Percentiles rank a stretch among this genome's conserved stretches.
phyloP scores from a whole-genome alignment of 108 stramenopile species.

The Pelagomonas calceolata region DNA sequence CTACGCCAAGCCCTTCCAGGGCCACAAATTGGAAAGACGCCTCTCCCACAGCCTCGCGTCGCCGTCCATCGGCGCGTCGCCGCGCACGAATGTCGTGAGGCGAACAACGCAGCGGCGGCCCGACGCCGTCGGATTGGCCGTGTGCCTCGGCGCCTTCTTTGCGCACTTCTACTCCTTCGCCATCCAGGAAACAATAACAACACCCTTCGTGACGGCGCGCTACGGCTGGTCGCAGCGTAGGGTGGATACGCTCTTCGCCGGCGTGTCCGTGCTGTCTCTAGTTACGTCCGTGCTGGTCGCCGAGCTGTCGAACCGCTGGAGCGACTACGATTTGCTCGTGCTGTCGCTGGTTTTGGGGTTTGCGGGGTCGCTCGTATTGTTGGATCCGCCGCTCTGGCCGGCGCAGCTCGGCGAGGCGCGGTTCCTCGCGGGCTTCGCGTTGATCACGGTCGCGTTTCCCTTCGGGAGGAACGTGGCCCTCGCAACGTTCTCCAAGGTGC shows the following conservation, averaged over 20 bases:
- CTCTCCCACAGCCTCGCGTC: too few relatives aligned
- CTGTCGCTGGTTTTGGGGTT: conserved; percentile 27
- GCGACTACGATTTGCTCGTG: conserved; percentile 27
- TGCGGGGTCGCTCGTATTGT: conserved; percentile 19
- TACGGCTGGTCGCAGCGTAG: conserved; percentile 21
- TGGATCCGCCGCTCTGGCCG: conserved; percentile 10
- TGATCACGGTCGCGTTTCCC: conserved; percentile 37
- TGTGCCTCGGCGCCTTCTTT: conserved; percentile 30
- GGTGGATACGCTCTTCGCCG: conserved; percentile 28
- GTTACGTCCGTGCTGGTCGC: conserved; percentile 24
- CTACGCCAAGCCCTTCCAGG: too few relatives aligned
- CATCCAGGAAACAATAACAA: conserved; percentile 38
- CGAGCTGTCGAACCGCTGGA: conserved; percentile 14
- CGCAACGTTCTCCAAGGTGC: conserved; percentile 24
- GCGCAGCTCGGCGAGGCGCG: background rate
- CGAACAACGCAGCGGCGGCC: background rate
- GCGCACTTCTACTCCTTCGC: conserved; percentile 40
- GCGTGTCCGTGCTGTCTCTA: conserved; percentile 27
- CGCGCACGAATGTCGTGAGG: background rate
- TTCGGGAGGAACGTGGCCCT: conserved; percentile 33
- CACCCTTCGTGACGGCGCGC: conserved; percentile 14
- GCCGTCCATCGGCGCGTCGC: too few relatives aligned
- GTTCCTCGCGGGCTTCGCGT: conserved; percentile 30
- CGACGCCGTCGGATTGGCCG: conserved; percentile 12
- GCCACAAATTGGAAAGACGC: too few relatives aligned